Percentiles rank a stretch among this genome's conserved stretches.
phyloP scores from a whole-genome alignment of 352 stramenopile species.

The Phytophthora fragariaefolia region DNA sequence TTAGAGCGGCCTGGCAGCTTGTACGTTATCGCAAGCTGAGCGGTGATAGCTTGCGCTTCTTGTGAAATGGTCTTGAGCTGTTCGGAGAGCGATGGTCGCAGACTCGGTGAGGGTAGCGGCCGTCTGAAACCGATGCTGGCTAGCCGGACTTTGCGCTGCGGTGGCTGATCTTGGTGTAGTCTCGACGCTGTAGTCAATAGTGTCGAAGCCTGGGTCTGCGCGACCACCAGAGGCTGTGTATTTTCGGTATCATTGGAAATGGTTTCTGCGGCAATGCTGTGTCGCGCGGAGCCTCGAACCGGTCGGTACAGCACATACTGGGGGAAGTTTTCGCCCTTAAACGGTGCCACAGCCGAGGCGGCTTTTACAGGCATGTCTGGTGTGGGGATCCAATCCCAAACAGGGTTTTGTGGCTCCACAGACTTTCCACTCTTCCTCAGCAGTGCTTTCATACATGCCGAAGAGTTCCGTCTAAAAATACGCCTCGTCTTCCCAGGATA shows the following conservation, averaged over 20 bases:
- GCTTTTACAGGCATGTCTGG: constrained; percentile 33
- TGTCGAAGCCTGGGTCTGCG: constrained; percentile 4
- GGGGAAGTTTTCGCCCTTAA: constrained; percentile 75
- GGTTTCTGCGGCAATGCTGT: not conserved
- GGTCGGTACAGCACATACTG: constrained; percentile 58
- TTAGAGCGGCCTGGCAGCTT: constrained; percentile 32
- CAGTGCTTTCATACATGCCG: too few relatives aligned
- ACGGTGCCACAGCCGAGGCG: constrained; percentile 31
- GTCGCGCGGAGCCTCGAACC: constrained; percentile 8
- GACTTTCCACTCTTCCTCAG: too few relatives aligned
- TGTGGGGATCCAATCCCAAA: constrained; percentile 7
- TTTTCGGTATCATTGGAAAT: not conserved
- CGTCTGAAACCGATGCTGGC: not conserved
- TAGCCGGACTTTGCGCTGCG: constrained; percentile 9
- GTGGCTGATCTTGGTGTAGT: constrained; percentile 11
- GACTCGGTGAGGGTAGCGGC: constrained; percentile 17
- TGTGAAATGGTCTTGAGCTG: constrained; percentile 69
- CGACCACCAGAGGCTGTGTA: not conserved
- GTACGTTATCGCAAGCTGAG: constrained; percentile 53
- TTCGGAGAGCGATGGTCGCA: constrained; percentile 62
- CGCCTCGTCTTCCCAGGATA: too few relatives aligned
- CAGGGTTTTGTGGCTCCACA: too few relatives aligned
- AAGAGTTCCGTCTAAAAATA: too few relatives aligned
- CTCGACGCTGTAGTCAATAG: constrained; percentile 10
- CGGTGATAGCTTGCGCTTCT: constrained; percentile 54